A percentile compares a stretch with the other conserved stretches of the same genome.
Evolutionary conservation across 208 protist species (phyloP).

Genomic region (Wallacemonas sp.): DNA sequence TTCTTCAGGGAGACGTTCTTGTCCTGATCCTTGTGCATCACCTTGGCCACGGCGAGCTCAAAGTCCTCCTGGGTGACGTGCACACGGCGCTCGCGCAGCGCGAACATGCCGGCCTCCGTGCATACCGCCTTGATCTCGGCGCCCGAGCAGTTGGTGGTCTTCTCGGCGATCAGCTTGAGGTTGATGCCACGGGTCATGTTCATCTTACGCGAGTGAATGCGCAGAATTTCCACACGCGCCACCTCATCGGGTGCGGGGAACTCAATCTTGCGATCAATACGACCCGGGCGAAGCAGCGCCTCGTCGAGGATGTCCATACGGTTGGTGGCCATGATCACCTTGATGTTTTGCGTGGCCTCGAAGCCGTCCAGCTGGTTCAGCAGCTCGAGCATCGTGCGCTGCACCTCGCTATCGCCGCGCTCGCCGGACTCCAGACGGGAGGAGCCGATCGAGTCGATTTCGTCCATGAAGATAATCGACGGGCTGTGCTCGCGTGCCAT

Average conservation of each 20-base stretch:
- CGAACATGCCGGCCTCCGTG: constrained; percentile 99
- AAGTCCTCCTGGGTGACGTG: constrained; percentile 99
- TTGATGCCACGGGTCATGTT: constrained; percentile 99
- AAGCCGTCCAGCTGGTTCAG: constrained; percentile 99
- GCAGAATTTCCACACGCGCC: constrained; percentile 97
- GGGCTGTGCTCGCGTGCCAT: constrained; percentile 99
- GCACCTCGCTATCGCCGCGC: constrained; percentile 96
- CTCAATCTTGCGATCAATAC: constrained; percentile 99
- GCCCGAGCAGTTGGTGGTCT: constrained; percentile 97
- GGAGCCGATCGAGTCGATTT: constrained; percentile 99
- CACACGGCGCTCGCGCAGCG: constrained; percentile 98
- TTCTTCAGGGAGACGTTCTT: constrained; percentile 98
- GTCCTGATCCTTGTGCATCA: constrained; percentile 98
- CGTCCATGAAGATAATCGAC: constrained; percentile 99
- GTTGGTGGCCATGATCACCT: constrained; percentile 99
- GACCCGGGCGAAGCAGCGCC: constrained; percentile 98
- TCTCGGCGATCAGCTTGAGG: constrained; percentile 97
- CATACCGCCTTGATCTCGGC: constrained; percentile 98
- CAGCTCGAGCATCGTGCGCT: constrained; percentile 99
- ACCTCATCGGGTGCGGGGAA: constrained; percentile 96
- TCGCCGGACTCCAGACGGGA: constrained; percentile 89
- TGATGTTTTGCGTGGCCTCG: constrained; percentile 99
- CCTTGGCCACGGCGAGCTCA: constrained; percentile 99
- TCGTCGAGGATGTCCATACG: constrained; percentile 99
- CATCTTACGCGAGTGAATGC: constrained; percentile 99